Evolutionary conservation across 2,329 filamentous ascomycete genomes (phyloP).

Genomic region (Fusarium agapanthi): DNA sequence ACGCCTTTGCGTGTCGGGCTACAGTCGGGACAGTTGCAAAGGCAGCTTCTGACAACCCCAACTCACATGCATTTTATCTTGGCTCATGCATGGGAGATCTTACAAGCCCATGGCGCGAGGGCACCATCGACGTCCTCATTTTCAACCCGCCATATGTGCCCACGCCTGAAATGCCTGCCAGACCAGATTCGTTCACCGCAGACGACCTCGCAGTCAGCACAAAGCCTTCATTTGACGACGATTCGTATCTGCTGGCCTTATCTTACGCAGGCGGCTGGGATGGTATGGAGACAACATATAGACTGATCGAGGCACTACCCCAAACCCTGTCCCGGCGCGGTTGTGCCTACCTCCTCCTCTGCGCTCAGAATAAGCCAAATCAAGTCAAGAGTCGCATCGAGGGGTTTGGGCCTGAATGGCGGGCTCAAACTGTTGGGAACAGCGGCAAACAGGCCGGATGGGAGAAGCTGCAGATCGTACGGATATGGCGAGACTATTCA

Average conservation of each 20-base stretch:
- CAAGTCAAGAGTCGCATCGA: constrained; percentile 71
- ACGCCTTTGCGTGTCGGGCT: constrained; percentile 81
- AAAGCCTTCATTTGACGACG: constrained; percentile 72
- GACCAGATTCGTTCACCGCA: constrained; percentile 47
- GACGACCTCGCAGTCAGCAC: constrained; percentile 40
- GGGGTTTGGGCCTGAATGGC: constrained; percentile 68
- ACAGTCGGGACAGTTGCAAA: constrained; percentile 74
- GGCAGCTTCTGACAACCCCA: constrained; percentile 48
- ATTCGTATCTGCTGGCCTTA: constrained; percentile 83
- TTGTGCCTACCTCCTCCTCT: constrained; percentile 89
- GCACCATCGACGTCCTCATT: constrained; percentile 79
- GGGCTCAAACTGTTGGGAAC: constrained; percentile 77
- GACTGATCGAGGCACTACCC: constrained; percentile 76
- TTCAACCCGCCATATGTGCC: constrained; percentile 99
- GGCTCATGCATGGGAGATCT: constrained; percentile 78
- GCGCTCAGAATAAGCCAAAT: constrained; percentile 87
- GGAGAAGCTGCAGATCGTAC: constrained; percentile 91
- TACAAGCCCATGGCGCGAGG: constrained; percentile 64
- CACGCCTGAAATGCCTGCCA: constrained; percentile 74
- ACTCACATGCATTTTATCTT: constrained; percentile 63
- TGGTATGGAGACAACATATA: constrained; percentile 93
- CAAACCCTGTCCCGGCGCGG: constrained; percentile 70
- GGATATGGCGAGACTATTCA: constrained; percentile 74
- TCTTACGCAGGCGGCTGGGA: constrained; percentile 89
- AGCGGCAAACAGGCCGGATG: constrained; percentile 91